A percentile compares a stretch with the other conserved stretches of the same genome.
phyloP scores from a whole-genome alignment of 179 eudicot species.

The Silene noctiflora region DNA sequence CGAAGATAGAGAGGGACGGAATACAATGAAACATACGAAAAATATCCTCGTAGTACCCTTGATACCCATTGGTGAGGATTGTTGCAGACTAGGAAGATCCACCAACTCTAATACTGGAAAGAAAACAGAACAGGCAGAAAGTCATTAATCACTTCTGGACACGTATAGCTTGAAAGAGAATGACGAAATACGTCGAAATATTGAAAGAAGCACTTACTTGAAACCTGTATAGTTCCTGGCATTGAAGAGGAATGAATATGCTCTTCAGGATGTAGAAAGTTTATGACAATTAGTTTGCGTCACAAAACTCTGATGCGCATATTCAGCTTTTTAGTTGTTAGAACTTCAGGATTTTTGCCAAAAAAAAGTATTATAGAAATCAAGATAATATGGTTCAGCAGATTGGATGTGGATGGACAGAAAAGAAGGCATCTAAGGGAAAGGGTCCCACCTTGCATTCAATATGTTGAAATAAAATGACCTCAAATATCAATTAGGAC shows the following conservation, averaged over 20 bases:
- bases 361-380: slow-evolving; percentile 5
- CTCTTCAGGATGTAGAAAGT: neutral
- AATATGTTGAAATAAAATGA: slow-evolving; percentile 12
- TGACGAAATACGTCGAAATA: neutral
- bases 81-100: slow-evolving; percentile 48
- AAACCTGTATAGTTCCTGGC: slow-evolving; percentile 92
- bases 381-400: slow-evolving; percentile 24
- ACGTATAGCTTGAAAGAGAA: neutral
- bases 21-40: neutral
- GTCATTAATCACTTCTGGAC: neutral
- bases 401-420: slow-evolving; percentile 49
- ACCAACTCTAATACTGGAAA: slow-evolving; percentile 56
- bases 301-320: slow-evolving; percentile 2
- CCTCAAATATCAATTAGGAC: slow-evolving; percentile 31
- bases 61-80: slow-evolving; percentile 48
- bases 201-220: slow-evolving; percentile 46
- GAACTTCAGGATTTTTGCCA: neutral
- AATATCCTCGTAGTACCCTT: slow-evolving; percentile 44
- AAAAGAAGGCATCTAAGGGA: slow-evolving; percentile 20
- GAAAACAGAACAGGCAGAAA: neutral
- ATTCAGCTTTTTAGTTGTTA: slow-evolving; percentile 11
- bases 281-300: neutral
- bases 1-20: neutral
- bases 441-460: slow-evolving; percentile 25
- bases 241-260: slow-evolving; percentile 35